phyloP scores from a whole-genome alignment of 164 flowering plant species.

The Houttuynia cordata region DNA sequence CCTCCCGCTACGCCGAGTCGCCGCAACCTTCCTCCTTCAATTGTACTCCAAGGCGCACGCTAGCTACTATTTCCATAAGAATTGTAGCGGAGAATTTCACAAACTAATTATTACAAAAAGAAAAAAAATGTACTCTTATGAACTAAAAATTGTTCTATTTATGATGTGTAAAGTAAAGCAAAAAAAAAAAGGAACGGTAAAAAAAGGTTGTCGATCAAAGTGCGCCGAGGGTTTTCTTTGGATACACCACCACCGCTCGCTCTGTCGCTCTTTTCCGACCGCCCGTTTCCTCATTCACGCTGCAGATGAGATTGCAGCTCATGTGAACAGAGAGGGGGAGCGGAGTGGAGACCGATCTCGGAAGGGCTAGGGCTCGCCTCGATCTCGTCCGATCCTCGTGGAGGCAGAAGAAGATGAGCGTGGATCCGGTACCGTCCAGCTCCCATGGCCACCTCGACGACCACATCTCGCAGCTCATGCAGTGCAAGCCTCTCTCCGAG shows the following conservation, averaged over 20 bases:
- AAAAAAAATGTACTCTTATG: no score
- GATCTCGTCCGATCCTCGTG: not conserved
- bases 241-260: no score
- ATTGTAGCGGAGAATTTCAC: no score
- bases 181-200: no score
- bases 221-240: not conserved
- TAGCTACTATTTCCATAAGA: no score
- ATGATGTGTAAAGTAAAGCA: no score
- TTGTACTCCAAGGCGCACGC: no score
- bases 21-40: no score
- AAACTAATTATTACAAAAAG: no score
- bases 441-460: conserved; percentile 66
- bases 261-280: not conserved
- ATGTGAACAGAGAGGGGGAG: not conserved
- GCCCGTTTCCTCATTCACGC: not conserved
- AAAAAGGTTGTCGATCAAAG: not conserved
- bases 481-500: conserved; percentile 90
- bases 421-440: conserved; percentile 53
- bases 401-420: conserved; percentile 28
- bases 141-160: no score
- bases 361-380: not conserved
- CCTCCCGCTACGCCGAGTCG: no score
- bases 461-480: conserved; percentile 87
- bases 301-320: not conserved
- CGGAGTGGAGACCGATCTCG: not conserved